Percentiles rank a stretch among this genome's conserved stretches.
phyloP scores from a whole-genome alignment of 2,329 filamentous ascomycete species.

The Fusarium nelsonii region DNA sequence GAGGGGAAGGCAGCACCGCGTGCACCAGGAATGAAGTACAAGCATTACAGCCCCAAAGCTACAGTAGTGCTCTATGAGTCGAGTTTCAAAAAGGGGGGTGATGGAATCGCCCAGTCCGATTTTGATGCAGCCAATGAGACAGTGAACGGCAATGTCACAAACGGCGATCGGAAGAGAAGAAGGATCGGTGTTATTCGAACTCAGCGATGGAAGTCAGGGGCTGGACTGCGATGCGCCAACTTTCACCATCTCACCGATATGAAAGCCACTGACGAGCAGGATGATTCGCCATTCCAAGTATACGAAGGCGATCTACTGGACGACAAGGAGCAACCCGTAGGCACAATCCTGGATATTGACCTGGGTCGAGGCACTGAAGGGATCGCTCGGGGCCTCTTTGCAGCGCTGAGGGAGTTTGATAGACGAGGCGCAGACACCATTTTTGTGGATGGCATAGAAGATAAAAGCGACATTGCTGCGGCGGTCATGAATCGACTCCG shows the following conservation, averaged over 20 bases:
- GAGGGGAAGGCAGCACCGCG: constrained; percentile 75
- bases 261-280: constrained; percentile 44
- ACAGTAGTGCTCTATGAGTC: constrained; percentile 85
- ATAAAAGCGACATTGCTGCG: constrained; percentile 83
- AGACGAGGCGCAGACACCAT: constrained; percentile 83
- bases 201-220: constrained; percentile 62
- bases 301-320: constrained; percentile 56
- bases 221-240: constrained; percentile 54
- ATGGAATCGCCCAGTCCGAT: constrained; percentile 55
- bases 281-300: constrained; percentile 56
- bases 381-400: constrained; percentile 90
- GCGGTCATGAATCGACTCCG: constrained; percentile 87
- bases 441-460: constrained; percentile 88
- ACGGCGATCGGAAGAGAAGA: constrained; percentile 34
- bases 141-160: constrained; percentile 43
- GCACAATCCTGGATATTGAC: constrained; percentile 74
- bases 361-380: constrained; percentile 77
- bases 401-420: constrained; percentile 87
- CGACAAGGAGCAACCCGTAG: constrained; percentile 50
- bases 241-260: constrained; percentile 41
- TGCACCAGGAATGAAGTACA: constrained; percentile 98
- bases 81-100: constrained; percentile 51
- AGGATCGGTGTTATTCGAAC: constrained; percentile 69
- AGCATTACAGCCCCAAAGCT: constrained; percentile 94
- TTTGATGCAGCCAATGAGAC: constrained; percentile 44